phyloP scores from a whole-genome alignment of 345 rosid genomes.

The Ceriops tagal region DNA sequence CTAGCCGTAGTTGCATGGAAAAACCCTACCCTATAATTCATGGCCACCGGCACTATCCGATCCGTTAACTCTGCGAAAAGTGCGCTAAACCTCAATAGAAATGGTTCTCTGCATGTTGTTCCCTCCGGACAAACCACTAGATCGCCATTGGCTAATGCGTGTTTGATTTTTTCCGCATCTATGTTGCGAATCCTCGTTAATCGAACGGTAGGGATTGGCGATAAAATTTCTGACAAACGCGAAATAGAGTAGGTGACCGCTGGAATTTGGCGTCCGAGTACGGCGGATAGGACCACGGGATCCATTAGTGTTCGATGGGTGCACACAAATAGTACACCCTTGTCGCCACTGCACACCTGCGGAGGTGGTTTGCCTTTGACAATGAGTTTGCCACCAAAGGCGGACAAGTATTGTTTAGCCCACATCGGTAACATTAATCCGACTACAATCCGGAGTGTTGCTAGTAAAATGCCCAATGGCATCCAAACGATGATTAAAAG shows the following conservation, averaged over 20 bases:
- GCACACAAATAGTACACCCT: slow-evolving; percentile 81
- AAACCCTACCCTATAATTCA: slow-evolving; percentile 78
- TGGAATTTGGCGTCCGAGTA: slow-evolving; percentile 65
- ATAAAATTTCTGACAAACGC: slow-evolving; percentile 62
- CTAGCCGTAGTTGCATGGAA: slow-evolving; percentile 94
- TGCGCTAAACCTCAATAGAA: slow-evolving; percentile 72
- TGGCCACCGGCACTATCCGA: slow-evolving; percentile 82
- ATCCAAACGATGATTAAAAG: slow-evolving; percentile 79
- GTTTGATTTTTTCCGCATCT: slow-evolving; percentile 63
- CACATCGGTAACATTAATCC: slow-evolving; percentile 64
- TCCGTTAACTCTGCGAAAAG: slow-evolving; percentile 86
- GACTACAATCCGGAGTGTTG: slow-evolving; percentile 40
- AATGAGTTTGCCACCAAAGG: slow-evolving; percentile 56
- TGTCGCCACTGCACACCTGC: slow-evolving; percentile 26
- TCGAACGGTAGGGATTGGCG: slow-evolving; percentile 84
- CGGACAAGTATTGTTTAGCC: slow-evolving; percentile 51
- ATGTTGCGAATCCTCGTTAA: slow-evolving; percentile 63
- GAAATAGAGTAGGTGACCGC: slow-evolving; percentile 91
- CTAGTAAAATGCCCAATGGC: slow-evolving; percentile 70
- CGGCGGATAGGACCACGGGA: slow-evolving; percentile 73
- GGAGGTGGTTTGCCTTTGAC: slow-evolving; percentile 78
- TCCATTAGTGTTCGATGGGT: slow-evolving; percentile 94
- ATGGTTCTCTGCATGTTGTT: slow-evolving; percentile 89
- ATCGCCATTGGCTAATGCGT: slow-evolving; percentile 53
- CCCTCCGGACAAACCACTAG: slow-evolving; percentile 89